Evolutionary conservation across 176 grass and related monocot species (phyloP).

Genomic region (Cenchrus fungigraminus): DNA sequence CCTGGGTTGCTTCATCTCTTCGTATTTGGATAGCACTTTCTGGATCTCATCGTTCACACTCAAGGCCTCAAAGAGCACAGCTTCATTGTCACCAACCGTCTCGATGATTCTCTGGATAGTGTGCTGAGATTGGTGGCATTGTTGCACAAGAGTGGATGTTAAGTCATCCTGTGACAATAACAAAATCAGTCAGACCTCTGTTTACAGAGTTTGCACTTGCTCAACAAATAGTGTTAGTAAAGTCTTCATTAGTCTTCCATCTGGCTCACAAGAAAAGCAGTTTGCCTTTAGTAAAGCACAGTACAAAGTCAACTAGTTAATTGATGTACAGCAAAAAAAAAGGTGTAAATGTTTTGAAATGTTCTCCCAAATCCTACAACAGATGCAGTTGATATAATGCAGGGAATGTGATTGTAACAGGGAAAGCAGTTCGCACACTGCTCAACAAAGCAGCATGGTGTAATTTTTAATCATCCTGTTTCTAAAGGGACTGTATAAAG

Average conservation of each 20-base stretch:
- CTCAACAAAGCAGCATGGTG: conserved; percentile 29
- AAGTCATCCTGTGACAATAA: conserved; percentile 74
- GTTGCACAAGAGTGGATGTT: conserved; percentile 82
- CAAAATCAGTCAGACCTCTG: conserved; percentile 32
- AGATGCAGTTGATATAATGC: neutral
- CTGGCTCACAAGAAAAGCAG: conserved; percentile 18
- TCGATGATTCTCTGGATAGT: conserved; percentile 93
- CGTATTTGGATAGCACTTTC: conserved; percentile 79
- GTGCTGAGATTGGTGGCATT: conserved; percentile 85
- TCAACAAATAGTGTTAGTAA: neutral
- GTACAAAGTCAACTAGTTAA: neutral
- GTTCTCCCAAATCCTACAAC: neutral
- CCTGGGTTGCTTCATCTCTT: conserved; percentile 73
- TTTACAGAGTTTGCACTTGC: conserved; percentile 5
- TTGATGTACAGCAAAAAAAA: neutral
- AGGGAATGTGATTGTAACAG: neutral
- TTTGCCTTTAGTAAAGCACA: neutral
- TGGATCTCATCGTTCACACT: conserved; percentile 95
- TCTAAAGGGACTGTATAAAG: neutral
- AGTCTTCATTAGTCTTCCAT: conserved; percentile 27
- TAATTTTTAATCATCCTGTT: neutral
- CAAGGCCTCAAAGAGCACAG: conserved; percentile 89
- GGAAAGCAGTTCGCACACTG: conserved; percentile 3
- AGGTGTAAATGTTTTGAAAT: neutral
- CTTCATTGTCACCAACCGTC: conserved; percentile 76